Evolutionary conservation across 148 eudicot species (phyloP), one percentile per base, ranked within the genome.

Genomic region (Heliamphora exappendiculata): DNA sequence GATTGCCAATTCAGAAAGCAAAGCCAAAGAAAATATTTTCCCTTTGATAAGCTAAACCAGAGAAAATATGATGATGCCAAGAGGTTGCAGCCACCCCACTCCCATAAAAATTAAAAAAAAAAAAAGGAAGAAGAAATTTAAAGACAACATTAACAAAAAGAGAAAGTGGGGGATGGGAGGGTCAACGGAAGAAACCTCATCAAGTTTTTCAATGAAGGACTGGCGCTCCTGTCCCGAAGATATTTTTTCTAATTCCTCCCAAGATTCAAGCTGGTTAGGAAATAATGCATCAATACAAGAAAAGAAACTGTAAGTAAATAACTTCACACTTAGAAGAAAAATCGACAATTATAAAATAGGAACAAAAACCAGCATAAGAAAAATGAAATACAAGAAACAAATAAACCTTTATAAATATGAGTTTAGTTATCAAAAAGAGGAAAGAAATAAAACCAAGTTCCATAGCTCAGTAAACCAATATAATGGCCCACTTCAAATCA

Each of bases 201-300:
- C 97, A 73, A 95, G 99, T 80, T 89, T 93, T 75, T 78, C 84
- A 72, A 78, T 76, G 76, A 93, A 92, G 42, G 98, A 86, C 76
- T 89, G 87, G 33, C 94, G 86, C 78, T 93, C 97, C 74, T 95
- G 84, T 41, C 81, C 82, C 47, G 98, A 75, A 77, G 97, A 87
- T 78, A 95, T 72, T 67, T 91, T 87, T 58, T 81, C 79, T 44
- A 88, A 75, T 64, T 89, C 97, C 55, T 87, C 94, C 26, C 79
- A 82, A 39, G 91, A 84, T 57, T 91, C 98, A 63, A 93, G 87
- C 99, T 95, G 85, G 67, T 33, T 78, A 7, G 26, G 42, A 28
- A 42, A 72, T 8, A 65, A 65, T 63, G 28, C 14, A 34, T 31
- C 54, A 81, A n/a, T n/a, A n/a, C n/a, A n/a, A n/a, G n/a, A n/a